phyloP scores from a whole-genome alignment of 2,329 filamentous ascomycete species.

The Ascocoryne sarcoides region DNA sequence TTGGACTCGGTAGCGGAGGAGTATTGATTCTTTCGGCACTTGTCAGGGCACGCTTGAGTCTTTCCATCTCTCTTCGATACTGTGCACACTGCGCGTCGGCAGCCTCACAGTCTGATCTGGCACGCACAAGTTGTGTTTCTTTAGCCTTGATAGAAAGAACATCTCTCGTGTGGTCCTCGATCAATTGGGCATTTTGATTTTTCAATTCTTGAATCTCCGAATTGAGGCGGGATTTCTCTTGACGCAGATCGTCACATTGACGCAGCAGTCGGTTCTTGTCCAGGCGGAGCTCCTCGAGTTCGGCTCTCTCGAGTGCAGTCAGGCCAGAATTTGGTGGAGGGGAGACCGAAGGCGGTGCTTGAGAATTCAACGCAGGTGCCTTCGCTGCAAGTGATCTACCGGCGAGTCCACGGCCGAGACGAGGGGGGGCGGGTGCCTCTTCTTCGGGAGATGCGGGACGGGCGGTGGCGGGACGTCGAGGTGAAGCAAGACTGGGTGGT shows the following conservation, averaged over 20 bases:
- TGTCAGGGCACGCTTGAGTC: constrained; percentile 79
- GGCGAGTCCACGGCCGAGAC: constrained; percentile 59
- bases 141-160: constrained; percentile 96
- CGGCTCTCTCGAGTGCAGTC: constrained; percentile 75
- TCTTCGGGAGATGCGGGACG: constrained; percentile 39
- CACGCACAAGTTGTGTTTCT: constrained; percentile 90
- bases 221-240: constrained; percentile 71
- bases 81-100: constrained; percentile 81
- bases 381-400: constrained; percentile 80
- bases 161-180: constrained; percentile 93
- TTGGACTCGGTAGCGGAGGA: constrained; percentile 29
- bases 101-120: constrained; percentile 80
- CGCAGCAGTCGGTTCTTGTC: constrained; percentile 72
- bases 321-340: constrained; percentile 57
- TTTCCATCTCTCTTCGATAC: constrained; percentile 79
- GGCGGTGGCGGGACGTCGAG: constrained; percentile 36
- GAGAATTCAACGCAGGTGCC: constrained; percentile 39
- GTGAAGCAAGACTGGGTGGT: constrained; percentile 36
- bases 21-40: constrained; percentile 45
- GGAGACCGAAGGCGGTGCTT: constrained; percentile 41
- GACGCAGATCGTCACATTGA: constrained; percentile 70
- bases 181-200: constrained; percentile 91
- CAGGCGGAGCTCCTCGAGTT: constrained; percentile 78
- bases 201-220: constrained; percentile 91
- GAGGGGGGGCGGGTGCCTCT: constrained; percentile 29